These are phyloP conservation scores for Mucor plumbeus DNA, from an alignment of 371 early-diverging fungal genomes.

Conservation along the genomic window DNA sequence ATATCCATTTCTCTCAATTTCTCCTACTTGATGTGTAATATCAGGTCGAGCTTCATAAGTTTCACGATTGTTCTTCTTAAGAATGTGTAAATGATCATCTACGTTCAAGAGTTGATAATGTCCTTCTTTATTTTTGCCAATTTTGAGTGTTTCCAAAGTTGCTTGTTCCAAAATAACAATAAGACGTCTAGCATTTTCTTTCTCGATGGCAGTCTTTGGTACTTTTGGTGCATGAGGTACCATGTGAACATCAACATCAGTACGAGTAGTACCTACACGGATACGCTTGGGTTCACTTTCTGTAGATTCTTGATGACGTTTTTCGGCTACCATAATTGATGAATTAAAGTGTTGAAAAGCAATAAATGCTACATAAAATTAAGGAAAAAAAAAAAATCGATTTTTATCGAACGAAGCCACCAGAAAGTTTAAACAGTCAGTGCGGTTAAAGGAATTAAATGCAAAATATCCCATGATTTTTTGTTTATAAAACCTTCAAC, in stretches of 20 bases:
- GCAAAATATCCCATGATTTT: background rate
- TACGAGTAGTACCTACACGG: slow-evolving; percentile 49
- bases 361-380: background rate
- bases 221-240: slow-evolving; percentile 82
- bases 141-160: slow-evolving; percentile 92
- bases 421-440: background rate
- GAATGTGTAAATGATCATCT: slow-evolving; percentile 93
- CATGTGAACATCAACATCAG: slow-evolving; percentile 58
- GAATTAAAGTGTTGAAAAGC: background rate
- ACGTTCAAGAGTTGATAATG: slow-evolving; percentile 93
- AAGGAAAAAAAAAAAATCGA: background rate
- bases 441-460: background rate
- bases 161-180: slow-evolving; percentile 94
- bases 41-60: slow-evolving; percentile 92
- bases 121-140: slow-evolving; percentile 89
- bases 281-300: slow-evolving; percentile 50
- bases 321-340: slow-evolving; percentile 24
- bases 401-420: background rate
- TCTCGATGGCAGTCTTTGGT: slow-evolving; percentile 76
- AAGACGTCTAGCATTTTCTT: slow-evolving; percentile 81
- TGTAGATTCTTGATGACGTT: slow-evolving; percentile 22
- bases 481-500: background rate
- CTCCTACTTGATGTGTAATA: slow-evolving; percentile 91
- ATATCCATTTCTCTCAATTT: background rate
- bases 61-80: slow-evolving; percentile 86